phyloP scores from a whole-genome alignment of 2,329 filamentous ascomycete species.

The Trichoderma atrobrunneum region DNA sequence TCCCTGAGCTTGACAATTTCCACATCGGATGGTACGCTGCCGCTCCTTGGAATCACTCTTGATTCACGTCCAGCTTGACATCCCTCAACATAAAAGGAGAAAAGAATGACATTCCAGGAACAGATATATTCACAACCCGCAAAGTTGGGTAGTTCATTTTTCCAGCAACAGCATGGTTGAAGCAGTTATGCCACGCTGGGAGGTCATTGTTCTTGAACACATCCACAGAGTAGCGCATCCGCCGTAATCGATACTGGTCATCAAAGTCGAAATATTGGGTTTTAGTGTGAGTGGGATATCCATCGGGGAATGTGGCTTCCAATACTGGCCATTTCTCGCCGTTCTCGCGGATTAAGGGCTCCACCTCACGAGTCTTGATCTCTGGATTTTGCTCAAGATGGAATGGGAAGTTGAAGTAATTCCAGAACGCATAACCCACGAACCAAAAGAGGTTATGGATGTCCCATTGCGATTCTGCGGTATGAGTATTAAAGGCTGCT shows the following conservation, averaged over 20 bases:
- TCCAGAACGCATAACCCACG: not conserved
- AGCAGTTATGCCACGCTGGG: not conserved
- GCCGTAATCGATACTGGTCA: not conserved
- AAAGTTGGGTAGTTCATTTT: not conserved
- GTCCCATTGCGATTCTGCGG: not conserved
- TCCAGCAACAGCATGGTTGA: not conserved
- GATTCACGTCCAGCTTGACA: not conserved
- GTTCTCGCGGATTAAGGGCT: not conserved
- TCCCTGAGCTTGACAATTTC: not conserved
- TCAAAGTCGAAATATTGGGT: not conserved
- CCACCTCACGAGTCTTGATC: not conserved
- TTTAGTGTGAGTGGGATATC: not conserved
- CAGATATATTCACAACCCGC: not conserved
- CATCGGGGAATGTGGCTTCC: not conserved
- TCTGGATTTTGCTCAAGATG: not conserved
- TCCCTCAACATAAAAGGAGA: not conserved
- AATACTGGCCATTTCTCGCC: not conserved
- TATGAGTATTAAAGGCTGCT: not conserved
- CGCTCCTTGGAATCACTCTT: not conserved
- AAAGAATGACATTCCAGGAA: not conserved
- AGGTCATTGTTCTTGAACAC: not conserved
- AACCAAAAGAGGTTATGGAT: not conserved
- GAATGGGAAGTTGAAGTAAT: slow-evolving; percentile 1
- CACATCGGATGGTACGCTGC: not conserved
- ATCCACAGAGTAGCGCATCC: not conserved